phyloP scores from a whole-genome alignment of 805 yeast species.

The Starmerella potacharoeniae region DNA sequence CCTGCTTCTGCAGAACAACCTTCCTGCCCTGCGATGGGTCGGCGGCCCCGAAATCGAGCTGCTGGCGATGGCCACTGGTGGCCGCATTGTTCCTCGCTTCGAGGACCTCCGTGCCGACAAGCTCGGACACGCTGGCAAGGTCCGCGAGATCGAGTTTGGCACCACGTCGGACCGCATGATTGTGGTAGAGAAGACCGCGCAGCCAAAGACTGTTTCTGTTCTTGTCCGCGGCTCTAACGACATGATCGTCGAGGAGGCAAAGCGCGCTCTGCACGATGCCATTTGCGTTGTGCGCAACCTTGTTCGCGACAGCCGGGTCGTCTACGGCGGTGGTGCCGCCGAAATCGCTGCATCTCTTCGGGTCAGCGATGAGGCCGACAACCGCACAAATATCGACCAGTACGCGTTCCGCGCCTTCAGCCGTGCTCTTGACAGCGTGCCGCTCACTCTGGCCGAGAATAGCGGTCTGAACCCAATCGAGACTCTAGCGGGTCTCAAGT shows the following conservation, averaged over 20 bases:
- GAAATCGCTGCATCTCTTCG: conserved; percentile 89
- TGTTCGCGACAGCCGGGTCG: conserved; percentile 81
- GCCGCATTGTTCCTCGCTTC: conserved; percentile 93
- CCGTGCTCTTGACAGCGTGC: conserved; percentile 78
- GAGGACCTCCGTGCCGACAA: conserved; percentile 77
- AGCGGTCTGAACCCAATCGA: conserved; percentile 93
- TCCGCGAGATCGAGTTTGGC: conserved; percentile 85
- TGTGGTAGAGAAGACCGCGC: conserved; percentile 47
- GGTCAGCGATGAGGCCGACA: conserved; percentile 83
- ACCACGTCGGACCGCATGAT: conserved; percentile 95
- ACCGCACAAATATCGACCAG: conserved; percentile 90
- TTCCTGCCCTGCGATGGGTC: conserved; percentile 98
- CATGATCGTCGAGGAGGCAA: conserved; percentile 96
- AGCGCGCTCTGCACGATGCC: conserved; percentile 92
- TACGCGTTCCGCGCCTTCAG: conserved; percentile 96
- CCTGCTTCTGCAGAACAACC: conserved; percentile 68
- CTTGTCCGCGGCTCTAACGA: conserved; percentile 91
- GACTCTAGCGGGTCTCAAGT: conserved; percentile 69
- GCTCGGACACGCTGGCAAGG: conserved; percentile 77
- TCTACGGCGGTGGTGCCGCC: conserved; percentile 99
- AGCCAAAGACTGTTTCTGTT: conserved; percentile 81
- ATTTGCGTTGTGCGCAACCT: conserved; percentile 94
- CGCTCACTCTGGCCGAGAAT: conserved; percentile 92
- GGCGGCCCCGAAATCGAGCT: conserved; percentile 95
- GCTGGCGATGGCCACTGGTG: conserved; percentile 94